Evolutionary conservation across 116 monocot species (phyloP).

Genomic region (Posidonia oceanica): DNA sequence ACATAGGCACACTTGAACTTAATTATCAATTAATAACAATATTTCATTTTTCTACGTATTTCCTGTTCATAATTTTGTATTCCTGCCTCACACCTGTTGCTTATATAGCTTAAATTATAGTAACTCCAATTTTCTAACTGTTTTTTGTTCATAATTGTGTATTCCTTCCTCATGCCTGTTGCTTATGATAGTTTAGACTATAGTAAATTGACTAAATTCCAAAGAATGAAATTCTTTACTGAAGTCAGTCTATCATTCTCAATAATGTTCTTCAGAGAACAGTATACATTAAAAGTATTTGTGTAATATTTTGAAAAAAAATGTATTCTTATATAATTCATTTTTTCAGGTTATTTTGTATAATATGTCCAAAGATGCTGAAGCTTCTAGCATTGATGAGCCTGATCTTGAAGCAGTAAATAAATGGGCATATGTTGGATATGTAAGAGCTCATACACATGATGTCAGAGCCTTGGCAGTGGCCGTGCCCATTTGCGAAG

Average conservation of each 20-base stretch:
- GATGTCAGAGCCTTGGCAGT: conserved; percentile 81
- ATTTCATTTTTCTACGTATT: neutral
- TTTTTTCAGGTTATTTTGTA: conserved; percentile 78
- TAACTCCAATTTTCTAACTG: too few species aligned
- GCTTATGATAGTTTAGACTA: too few species aligned
- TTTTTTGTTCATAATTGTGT: neutral
- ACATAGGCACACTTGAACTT: neutral
- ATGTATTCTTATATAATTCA: neutral
- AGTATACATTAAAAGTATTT: neutral
- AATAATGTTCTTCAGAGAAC: neutral
- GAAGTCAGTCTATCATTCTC: neutral
- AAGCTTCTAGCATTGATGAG: conserved; percentile 13
- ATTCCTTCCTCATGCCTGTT: neutral
- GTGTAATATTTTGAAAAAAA: neutral
- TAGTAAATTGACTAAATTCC: too few species aligned
- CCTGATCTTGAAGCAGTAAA: conserved; percentile 17
- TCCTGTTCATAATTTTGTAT: neutral
- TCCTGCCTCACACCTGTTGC: neutral
- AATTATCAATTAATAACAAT: neutral
- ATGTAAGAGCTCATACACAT: conserved; percentile 75
- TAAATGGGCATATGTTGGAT: conserved; percentile 80
- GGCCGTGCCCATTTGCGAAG: conserved; percentile 82
- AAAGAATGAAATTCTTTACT: too few species aligned
- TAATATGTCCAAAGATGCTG: conserved; percentile 34
- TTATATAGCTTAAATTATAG: too few species aligned